These are phyloP conservation scores for Picea mariana DNA, from an alignment of 83 land plant species.

Conservation along the genomic window DNA sequence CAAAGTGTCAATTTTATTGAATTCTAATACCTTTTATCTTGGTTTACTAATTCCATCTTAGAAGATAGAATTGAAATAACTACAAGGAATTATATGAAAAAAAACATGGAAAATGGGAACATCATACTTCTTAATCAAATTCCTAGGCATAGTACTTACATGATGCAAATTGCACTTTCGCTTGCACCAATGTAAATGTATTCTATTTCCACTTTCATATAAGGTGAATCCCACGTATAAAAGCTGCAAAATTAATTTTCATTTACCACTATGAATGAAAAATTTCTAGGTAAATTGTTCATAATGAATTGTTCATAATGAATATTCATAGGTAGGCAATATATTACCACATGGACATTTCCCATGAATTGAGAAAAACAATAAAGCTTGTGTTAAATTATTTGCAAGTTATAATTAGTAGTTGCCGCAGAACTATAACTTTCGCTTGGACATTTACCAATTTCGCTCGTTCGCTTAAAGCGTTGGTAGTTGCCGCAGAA, in stretches of 20 bases:
- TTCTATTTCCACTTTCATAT: constrained; percentile 71
- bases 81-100: too few relatives aligned
- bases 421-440: too few relatives aligned
- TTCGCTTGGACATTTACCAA: too few relatives aligned
- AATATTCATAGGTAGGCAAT: background rate
- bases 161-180: constrained; percentile 76
- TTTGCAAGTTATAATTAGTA: constrained; percentile 40
- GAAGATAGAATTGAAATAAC: background rate
- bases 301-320: background rate
- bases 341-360: constrained; percentile 85
- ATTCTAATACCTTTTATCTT: too few relatives aligned
- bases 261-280: too few relatives aligned
- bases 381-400: constrained; percentile 89
- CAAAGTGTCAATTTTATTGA: too few relatives aligned
- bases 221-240: constrained; percentile 71
- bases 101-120: background rate
- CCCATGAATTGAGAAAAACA: constrained; percentile 93
- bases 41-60: too few relatives aligned
- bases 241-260: constrained; percentile 33
- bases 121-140: background rate
- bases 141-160: constrained; percentile 33
- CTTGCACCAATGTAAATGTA: constrained; percentile 60
- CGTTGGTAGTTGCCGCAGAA: too few relatives aligned
- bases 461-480: too few relatives aligned
- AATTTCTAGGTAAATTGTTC: too few relatives aligned